Percentiles rank a stretch among this genome's conserved stretches.
Evolutionary conservation across 495 filamentous ascomycete species (phyloP).

Genomic region (Physcia stellaris): DNA sequence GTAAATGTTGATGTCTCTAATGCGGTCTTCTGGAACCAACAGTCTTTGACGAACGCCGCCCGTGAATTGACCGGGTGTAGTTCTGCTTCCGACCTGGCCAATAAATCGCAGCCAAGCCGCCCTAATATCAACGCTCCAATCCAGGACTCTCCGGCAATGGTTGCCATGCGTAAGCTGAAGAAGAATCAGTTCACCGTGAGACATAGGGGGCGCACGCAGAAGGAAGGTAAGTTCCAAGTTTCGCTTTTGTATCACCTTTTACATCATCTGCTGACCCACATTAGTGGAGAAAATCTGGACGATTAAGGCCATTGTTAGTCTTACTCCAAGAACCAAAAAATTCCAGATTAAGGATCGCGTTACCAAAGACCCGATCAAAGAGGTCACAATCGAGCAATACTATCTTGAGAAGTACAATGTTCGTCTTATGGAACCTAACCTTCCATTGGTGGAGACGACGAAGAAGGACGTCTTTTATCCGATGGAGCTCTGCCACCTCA

Average conservation of each 20-base stretch:
- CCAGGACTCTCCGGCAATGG: too few relatives aligned
- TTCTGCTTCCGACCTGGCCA: neutral
- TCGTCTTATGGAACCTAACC: conserved; percentile 33
- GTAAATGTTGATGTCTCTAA: conserved; percentile 79
- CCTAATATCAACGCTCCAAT: too few relatives aligned
- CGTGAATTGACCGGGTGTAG: conserved; percentile 1
- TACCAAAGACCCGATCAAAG: conserved; percentile 19
- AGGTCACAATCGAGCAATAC: conserved; percentile 49
- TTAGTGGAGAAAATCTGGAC: conserved; percentile 42
- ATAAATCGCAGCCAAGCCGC: too few relatives aligned
- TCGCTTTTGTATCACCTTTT: too few relatives aligned
- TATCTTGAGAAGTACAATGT: conserved; percentile 53
- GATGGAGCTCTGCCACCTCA: conserved; percentile 56
- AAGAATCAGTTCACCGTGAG: conserved; percentile 54
- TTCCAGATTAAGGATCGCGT: conserved; percentile 45
- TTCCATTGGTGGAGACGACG: conserved; percentile 60
- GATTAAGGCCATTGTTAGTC: neutral
- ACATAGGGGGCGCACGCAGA: conserved; percentile 34
- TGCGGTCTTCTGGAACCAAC: conserved; percentile 50
- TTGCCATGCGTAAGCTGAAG: conserved; percentile 14
- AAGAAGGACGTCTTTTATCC: conserved; percentile 55
- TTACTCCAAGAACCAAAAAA: conserved; percentile 36
- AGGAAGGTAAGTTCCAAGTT: conserved; percentile 14
- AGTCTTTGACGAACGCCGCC: conserved; percentile 3
- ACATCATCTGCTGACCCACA: too few relatives aligned